Conservation (phyloP, 331 rosid species). For the Dryas integrifolia region DNA sequence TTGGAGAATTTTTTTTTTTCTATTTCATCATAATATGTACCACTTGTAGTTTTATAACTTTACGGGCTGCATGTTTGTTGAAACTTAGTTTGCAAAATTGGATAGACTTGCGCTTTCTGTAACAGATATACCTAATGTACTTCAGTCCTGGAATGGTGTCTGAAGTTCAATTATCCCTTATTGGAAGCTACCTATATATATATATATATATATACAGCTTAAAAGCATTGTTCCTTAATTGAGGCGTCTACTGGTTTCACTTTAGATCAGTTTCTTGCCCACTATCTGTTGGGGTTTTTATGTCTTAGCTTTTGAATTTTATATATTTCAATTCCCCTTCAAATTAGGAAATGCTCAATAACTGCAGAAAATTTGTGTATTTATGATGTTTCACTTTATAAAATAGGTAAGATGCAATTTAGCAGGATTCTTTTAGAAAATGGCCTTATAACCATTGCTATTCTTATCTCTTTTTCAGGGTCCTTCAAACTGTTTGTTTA, state of each 20-base stretch:
- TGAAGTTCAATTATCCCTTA: neutral
- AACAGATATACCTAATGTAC: neutral
- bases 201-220: neutral
- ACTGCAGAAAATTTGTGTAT: neutral
- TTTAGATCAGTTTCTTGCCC: neutral
- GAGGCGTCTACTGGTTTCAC: neutral
- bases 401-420: conserved; percentile 35
- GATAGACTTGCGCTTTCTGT: neutral
- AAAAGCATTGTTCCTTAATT: neutral
- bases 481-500: conserved; percentile 42
- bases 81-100: neutral
- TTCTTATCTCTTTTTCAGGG: conserved; percentile 57
- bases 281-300: neutral
- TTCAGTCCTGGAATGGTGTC: neutral
- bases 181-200: too few species aligned
- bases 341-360: neutral
- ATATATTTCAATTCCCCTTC: neutral
- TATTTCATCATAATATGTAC: neutral
- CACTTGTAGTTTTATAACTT: neutral
- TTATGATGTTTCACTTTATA: conserved; percentile 24
- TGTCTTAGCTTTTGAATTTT: neutral
- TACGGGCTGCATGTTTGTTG: neutral
- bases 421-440: conserved; percentile 48
- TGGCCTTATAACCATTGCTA: conserved; percentile 52
- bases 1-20: neutral